phyloP scores from a whole-genome alignment of 805 yeast genomes.

The Candida xyloterini region DNA sequence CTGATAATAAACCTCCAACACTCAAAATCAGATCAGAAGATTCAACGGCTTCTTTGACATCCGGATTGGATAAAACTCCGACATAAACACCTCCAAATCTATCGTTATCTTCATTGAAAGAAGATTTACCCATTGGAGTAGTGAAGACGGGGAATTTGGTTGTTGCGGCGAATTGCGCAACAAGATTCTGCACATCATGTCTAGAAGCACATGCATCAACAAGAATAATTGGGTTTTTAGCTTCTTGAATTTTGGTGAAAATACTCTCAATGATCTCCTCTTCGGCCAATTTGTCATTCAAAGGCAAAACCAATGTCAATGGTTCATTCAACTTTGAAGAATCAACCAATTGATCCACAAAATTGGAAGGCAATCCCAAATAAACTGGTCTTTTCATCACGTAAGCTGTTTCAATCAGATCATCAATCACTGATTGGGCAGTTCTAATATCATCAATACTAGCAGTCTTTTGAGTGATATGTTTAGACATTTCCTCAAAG shows the following conservation, averaged over 20 bases:
- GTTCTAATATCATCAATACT: constrained; percentile 58
- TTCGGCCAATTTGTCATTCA: constrained; percentile 61
- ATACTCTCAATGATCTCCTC: constrained; percentile 57
- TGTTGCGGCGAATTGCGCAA: constrained; percentile 54
- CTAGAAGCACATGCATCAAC: constrained; percentile 88
- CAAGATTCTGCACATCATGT: constrained; percentile 66
- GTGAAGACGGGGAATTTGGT: constrained; percentile 81
- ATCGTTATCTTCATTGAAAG: constrained; percentile 67
- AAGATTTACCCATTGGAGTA: constrained; percentile 89
- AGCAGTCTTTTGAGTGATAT: constrained; percentile 65
- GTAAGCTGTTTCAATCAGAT: constrained; percentile 69
- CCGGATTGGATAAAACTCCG: constrained; percentile 75
- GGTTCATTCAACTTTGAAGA: constrained; percentile 57
- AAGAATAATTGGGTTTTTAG: constrained; percentile 69
- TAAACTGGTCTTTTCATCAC: constrained; percentile 77
- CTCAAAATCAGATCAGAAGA: constrained; percentile 71
- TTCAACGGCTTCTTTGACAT: constrained; percentile 69
- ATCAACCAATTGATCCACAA: constrained; percentile 64
- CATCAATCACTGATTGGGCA: constrained; percentile 72
- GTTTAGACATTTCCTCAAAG: constrained; percentile 73
- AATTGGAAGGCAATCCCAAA: constrained; percentile 78
- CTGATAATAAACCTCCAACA: constrained; percentile 80
- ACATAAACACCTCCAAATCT: constrained; percentile 84
- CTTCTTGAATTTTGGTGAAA: constrained; percentile 48
- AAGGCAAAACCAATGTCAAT: constrained; percentile 55